Evolutionary conservation across 768 basidiomycete species (phyloP), one percentile per base, ranked within the genome.

Genomic region (Daedaleopsis sinensis): DNA sequence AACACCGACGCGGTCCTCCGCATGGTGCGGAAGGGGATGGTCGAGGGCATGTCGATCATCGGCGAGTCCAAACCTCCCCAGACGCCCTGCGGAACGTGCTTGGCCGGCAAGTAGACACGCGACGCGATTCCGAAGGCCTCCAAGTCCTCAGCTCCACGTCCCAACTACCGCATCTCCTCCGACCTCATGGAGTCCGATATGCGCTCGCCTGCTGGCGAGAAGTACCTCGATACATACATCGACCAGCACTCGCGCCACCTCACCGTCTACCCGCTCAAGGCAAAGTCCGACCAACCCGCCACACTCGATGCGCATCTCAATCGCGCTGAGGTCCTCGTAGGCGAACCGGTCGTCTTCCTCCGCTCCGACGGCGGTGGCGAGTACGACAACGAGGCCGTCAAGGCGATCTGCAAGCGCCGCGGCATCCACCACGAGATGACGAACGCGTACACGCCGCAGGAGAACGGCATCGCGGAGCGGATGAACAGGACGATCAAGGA

Each of bases 291-390:
- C 21, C 59, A 51, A 53, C 54, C 24, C 13, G 62, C n/a, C 37
- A 46, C n/a, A 15, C 65, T 68, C 19, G 63, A 65, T 12, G 52
- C 47, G 0, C 69, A 67, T 62, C 16, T 71, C 16, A 49, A 58
- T 0, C 43, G 52, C 0, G 50, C 53, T 0, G 64, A 72, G 52
- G 46, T 55, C 1, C 47, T 68, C 19, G 66, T 64, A 0, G 66
- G 70, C 1, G 15, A 57, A 11, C 2, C 24, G 0, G 35, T 68
- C 11, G 65, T 69, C 39, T 35, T 36, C 23, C 57, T 74, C 4
- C 59, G 62, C 12, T 52, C 55, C 0, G 64, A 75, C 57, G 59
- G 63, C 27, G 69, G 72, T 11, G 67, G 70, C 9, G 66, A 75
- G 63, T 74, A 72, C 48, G 48, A 23, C n/a, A 62, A 48, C 16